Evolutionary conservation across 1,139 yeast genomes (phyloP).

Genomic region (Candida tetrigidarum): DNA sequence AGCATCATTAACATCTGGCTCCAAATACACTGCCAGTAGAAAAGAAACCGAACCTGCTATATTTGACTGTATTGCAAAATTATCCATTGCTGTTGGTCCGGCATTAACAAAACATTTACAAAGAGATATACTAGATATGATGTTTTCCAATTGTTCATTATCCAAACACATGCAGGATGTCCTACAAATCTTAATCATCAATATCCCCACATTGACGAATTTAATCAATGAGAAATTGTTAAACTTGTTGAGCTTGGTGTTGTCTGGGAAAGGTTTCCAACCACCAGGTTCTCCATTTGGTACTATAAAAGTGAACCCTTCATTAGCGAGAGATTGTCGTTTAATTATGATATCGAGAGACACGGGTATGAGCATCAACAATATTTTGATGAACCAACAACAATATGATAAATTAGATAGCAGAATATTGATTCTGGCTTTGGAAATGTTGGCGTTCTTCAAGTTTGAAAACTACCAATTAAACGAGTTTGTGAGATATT

Average conservation of each 20-base stretch:
- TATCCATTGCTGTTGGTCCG: slow-evolving; percentile 93
- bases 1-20: slow-evolving; percentile 32
- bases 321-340: slow-evolving; percentile 77
- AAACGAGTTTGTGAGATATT: slow-evolving; percentile 85
- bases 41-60: slow-evolving; percentile 86
- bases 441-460: slow-evolving; percentile 74
- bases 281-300: slow-evolving; percentile 91
- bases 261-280: slow-evolving; percentile 80
- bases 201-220: slow-evolving; percentile 81
- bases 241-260: slow-evolving; percentile 73
- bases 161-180: slow-evolving; percentile 82
- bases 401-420: slow-evolving; percentile 51
- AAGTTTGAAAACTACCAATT: slow-evolving; percentile 76
- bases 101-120: slow-evolving; percentile 90
- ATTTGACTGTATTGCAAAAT: slow-evolving; percentile 85
- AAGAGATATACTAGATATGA: slow-evolving; percentile 76
- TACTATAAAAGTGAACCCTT: slow-evolving; percentile 61
- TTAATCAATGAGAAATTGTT: slow-evolving; percentile 73
- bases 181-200: slow-evolving; percentile 63
- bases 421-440: slow-evolving; percentile 64
- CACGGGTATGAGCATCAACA: slow-evolving; percentile 49
- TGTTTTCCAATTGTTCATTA: slow-evolving; percentile 78
- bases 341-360: slow-evolving; percentile 74
- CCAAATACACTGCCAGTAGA: slow-evolving; percentile 63
- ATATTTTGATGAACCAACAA: slow-evolving; percentile 40